These are phyloP conservation scores for Boletus sp. DNA, from an alignment of 768 basidiomycete genomes.

Conservation along the genomic window DNA sequence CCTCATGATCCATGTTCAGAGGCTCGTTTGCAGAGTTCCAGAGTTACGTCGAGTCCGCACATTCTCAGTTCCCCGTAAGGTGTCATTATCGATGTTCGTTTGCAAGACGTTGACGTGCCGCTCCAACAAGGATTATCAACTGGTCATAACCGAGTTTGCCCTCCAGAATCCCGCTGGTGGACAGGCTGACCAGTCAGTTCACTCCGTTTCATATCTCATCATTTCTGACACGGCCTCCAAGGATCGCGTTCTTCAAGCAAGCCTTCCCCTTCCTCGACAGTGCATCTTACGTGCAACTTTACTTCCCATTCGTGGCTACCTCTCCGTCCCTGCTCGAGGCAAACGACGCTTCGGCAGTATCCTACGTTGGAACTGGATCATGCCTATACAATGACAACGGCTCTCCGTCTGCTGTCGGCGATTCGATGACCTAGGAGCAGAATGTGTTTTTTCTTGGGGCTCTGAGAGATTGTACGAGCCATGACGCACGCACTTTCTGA, in stretches of 20 bases:
- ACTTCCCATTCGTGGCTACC: conserved; percentile 39
- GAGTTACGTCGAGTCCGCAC: conserved; percentile 24
- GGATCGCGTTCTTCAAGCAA: conserved; percentile 33
- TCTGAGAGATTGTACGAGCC: neutral
- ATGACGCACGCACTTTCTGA: neutral
- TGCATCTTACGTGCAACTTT: conserved; percentile 31
- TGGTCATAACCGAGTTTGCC: conserved; percentile 36
- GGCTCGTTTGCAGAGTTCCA: conserved; percentile 29
- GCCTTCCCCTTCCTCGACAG: conserved; percentile 37
- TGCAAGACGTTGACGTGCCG: conserved; percentile 2
- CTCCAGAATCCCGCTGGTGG: conserved; percentile 32
- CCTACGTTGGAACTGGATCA: conserved; percentile 27
- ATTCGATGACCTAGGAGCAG: conserved; percentile 20
- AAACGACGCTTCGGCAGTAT: conserved; percentile 17
- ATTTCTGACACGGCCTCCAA: neutral
- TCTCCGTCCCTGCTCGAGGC: conserved; percentile 23
- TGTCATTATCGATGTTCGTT: too few species aligned
- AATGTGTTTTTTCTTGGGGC: neutral
- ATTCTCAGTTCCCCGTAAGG: conserved; percentile 30
- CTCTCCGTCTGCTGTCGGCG: conserved; percentile 23
- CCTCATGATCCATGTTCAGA: conserved; percentile 18
- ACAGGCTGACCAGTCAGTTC: conserved; percentile 29
- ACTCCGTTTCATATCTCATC: too few species aligned
- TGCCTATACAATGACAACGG: conserved; percentile 34
- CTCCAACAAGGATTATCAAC: conserved; percentile 15